A percentile compares a stretch with the other conserved stretches of the same genome.
Evolutionary conservation across 2,329 filamentous ascomycete species (phyloP).

Genomic region (Diaporthe sp.): DNA sequence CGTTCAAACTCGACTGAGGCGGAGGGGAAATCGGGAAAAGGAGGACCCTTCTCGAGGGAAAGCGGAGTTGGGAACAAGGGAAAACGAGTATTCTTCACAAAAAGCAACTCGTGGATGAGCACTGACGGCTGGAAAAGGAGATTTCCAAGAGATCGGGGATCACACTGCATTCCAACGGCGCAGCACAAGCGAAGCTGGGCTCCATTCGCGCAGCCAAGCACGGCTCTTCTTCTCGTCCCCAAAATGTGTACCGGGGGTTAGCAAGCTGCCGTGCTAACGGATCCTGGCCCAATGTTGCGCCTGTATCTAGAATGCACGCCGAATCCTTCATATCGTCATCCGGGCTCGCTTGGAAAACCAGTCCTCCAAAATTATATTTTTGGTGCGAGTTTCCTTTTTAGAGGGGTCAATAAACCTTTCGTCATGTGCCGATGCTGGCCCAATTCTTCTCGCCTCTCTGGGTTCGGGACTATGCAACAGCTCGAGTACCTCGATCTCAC

Average conservation of each 20-base stretch:
- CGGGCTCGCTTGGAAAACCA: background rate
- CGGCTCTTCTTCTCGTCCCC: slow-evolving; percentile 28
- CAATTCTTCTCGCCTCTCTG: background rate
- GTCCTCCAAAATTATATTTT: background rate
- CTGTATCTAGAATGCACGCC: slow-evolving; percentile 10
- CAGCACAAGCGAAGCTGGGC: background rate
- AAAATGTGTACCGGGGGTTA: background rate
- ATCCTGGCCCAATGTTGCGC: slow-evolving; percentile 36
- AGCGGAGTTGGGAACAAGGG: background rate
- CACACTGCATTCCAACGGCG: slow-evolving; percentile 27
- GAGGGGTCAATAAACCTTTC: background rate
- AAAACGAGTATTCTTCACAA: background rate
- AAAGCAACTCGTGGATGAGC: background rate
- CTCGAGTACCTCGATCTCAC: background rate
- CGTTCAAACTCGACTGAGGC: background rate
- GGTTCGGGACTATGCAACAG: background rate
- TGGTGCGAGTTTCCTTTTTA: background rate
- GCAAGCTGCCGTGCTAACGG: slow-evolving; percentile 15
- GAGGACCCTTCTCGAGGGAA: background rate
- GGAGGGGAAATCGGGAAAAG: background rate
- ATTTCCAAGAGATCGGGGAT: slow-evolving; percentile 6
- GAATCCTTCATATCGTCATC: slow-evolving; percentile 31
- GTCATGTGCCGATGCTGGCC: background rate
- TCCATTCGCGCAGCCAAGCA: slow-evolving; percentile 1
- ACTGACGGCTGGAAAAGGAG: slow-evolving; percentile 25